These are phyloP conservation scores for Luffa acutangula DNA, from an alignment of 306 rosid genomes.

Conservation along the genomic window DNA sequence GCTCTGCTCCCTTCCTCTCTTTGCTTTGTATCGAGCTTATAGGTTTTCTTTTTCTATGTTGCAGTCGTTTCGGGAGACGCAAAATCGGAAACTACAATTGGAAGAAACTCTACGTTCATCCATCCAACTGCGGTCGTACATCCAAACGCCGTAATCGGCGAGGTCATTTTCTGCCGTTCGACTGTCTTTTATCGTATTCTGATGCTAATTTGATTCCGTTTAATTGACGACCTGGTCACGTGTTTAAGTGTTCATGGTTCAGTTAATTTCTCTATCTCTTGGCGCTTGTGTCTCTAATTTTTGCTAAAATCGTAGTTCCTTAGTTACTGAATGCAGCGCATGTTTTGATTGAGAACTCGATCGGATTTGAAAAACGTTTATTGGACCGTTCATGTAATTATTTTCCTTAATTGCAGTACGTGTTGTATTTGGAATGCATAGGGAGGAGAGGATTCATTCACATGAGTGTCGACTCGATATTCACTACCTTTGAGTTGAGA, in stretches of 20 bases:
- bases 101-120: slow-evolving; percentile 21
- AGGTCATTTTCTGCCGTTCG: slow-evolving; percentile 25
- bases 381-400: background rate
- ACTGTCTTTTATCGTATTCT: background rate
- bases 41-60: background rate
- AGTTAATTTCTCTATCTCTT: background rate
- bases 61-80: slow-evolving; percentile 27
- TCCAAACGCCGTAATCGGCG: slow-evolving; percentile 60
- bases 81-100: slow-evolving; percentile 8
- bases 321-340: background rate
- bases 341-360: background rate
- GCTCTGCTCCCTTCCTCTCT: background rate
- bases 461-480: background rate
- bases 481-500: background rate
- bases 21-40: background rate
- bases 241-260: background rate
- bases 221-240: background rate
- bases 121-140: slow-evolving; percentile 70
- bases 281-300: background rate
- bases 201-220: background rate
- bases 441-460: background rate
- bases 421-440: background rate
- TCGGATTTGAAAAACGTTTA: background rate
- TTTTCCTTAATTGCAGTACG: background rate
- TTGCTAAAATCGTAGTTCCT: background rate